These are phyloP conservation scores for Thelonectria olida DNA, from an alignment of 2,329 filamentous ascomycete genomes.

Conservation along the genomic window DNA sequence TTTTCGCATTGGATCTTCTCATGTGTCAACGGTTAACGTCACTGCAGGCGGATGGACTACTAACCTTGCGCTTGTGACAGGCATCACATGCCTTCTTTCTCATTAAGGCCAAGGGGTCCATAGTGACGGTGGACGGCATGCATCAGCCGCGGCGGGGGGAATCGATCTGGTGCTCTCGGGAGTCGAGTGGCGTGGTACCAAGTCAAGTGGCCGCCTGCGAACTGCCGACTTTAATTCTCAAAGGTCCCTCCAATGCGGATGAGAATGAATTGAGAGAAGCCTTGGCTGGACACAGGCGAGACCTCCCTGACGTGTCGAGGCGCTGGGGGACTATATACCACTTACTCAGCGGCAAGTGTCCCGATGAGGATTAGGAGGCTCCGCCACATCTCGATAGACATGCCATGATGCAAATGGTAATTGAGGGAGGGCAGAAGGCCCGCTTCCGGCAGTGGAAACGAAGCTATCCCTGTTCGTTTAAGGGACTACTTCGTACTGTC, in stretches of 20 bases:
- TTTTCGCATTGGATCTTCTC: neutral
- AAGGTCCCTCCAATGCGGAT: too few species aligned
- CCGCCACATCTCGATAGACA: neutral
- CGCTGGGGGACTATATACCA: neutral
- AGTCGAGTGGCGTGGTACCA: too few species aligned
- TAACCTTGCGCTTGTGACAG: constrained; percentile 6
- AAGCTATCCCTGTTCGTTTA: too few species aligned
- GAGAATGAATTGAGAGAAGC: neutral
- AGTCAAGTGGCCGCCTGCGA: neutral
- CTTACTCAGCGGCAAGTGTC: constrained; percentile 1
- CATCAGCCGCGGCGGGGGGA: neutral
- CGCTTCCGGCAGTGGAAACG: too few species aligned
- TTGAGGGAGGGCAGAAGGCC: neutral
- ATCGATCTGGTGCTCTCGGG: neutral
- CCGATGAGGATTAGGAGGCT: neutral
- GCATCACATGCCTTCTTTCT: constrained; percentile 4
- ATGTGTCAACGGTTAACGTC: too few species aligned
- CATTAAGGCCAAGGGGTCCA: neutral
- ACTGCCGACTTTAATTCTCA: neutral
- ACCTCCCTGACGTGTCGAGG: neutral
- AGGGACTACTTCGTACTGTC: too few species aligned
- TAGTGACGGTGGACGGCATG: neutral
- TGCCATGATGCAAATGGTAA: neutral
- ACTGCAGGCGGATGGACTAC: too few species aligned
- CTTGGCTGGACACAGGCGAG: neutral